Base-by-base conservation (phyloP, 257 asterid species). In the Solanum pennellii region DNA sequence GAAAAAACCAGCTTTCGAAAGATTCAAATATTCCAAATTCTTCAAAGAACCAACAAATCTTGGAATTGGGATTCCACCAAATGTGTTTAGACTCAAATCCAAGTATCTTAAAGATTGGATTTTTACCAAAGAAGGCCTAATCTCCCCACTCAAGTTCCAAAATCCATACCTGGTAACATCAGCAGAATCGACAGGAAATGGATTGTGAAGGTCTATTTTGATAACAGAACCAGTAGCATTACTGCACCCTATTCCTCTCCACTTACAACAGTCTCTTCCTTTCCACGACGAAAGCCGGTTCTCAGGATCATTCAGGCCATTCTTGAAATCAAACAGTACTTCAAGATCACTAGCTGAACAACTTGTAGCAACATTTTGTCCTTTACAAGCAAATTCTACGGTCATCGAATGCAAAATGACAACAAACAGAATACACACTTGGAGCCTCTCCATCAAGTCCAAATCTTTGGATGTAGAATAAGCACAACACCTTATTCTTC, bases 61-160 rank as follows among this genome's bases (percentile, higher is more conserved):
- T 75, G 93, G 95, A 91, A 92, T 65, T 18, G 88, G 88, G 74
- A 90, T 88, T 47, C 89, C 93, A 56, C 47, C 88, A 82, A 93
- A 91, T 18, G 90, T 76, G 87, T 93, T 93, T 76, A 66, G 90
- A 45, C 96, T 91, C 89, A 93, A 91, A 89, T 93, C 96, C 35
- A 92, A 84, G 74, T 89, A 31, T 62, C 62, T 87, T 87, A 93
- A 88, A 77, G 91, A 92, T 45, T 65, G 80, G 31, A 93, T 88
- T 39, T 90, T 90, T 62, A 88, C 8, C 86, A 91, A 72, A 15
- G 95, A 92, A 87, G 93, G 93, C 60, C 92, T 90, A 74, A 93
- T 90, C 82, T 87, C 93, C 66, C 94, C 94, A 90, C 94, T 93
- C 90, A 93, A 80, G 93, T 89, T 89, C 92, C 91, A 90, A 90